Percentiles rank a stretch among this genome's conserved stretches.
Conservation (phyloP, 2,329 filamentous ascomycete genomes). For the Parastagonospora avenae region DNA sequence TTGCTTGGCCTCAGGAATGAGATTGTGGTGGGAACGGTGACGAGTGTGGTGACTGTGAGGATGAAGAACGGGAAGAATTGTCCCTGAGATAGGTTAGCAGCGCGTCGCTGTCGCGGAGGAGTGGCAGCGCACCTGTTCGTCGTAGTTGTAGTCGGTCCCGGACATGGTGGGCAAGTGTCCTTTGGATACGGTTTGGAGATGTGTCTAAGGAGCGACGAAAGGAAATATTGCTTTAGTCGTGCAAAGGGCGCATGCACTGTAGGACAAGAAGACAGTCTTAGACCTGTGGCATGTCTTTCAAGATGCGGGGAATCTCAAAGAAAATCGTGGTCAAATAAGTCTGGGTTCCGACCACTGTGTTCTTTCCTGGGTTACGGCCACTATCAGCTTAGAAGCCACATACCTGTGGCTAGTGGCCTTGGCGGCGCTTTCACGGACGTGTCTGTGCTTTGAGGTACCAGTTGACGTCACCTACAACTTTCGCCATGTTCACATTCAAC, state of each 20-base stretch:
- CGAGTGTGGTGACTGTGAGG: slow-evolving; percentile 82
- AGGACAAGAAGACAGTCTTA: slow-evolving; percentile 16
- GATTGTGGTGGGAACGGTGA: slow-evolving; percentile 90
- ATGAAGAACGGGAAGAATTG: slow-evolving; percentile 99
- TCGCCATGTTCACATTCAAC: neutral
- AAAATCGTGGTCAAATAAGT: slow-evolving; percentile 32
- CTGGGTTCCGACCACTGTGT: slow-evolving; percentile 37
- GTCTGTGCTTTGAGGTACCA: neutral
- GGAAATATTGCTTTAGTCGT: slow-evolving; percentile 17
- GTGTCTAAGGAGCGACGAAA: slow-evolving; percentile 21
- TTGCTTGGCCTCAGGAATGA: slow-evolving; percentile 80
- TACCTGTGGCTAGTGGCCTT: slow-evolving; percentile 16
- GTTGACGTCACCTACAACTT: neutral
- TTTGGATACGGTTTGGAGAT: slow-evolving; percentile 15
- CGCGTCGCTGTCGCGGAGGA: neutral
- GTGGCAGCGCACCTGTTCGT: slow-evolving; percentile 72
- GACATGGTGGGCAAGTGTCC: slow-evolving; percentile 40
- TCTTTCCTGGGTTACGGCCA: slow-evolving; percentile 19
- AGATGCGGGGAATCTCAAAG: slow-evolving; percentile 32
- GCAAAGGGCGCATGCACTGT: slow-evolving; percentile 21
- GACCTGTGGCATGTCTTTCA: slow-evolving; percentile 25
- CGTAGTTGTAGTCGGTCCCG: slow-evolving; percentile 91
- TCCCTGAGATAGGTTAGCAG: slow-evolving; percentile 59
- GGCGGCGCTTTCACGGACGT: neutral
- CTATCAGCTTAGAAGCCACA: slow-evolving; percentile 27